Conservation (phyloP, 352 stramenopile species). For the Globisporangium iwayamae region DNA sequence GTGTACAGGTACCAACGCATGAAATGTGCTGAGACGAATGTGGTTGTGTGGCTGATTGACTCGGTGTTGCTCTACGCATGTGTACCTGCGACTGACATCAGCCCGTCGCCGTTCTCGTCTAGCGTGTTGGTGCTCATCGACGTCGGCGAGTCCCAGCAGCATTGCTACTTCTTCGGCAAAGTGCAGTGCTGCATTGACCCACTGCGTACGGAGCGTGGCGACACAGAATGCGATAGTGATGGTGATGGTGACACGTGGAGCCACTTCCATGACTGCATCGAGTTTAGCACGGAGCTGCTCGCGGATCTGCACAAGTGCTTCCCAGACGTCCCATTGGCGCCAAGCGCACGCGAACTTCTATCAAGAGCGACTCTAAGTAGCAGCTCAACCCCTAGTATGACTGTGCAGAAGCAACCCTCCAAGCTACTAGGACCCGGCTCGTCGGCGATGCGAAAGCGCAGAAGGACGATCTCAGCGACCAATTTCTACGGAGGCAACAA, state of each 20-base stretch:
- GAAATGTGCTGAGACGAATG: neutral
- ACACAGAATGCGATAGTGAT: neutral
- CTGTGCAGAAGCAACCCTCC: neutral
- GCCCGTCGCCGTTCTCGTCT: slow-evolving; percentile 51
- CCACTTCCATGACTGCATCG: slow-evolving; percentile 23
- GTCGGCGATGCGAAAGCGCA: slow-evolving; percentile 5
- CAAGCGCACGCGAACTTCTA: slow-evolving; percentile 35
- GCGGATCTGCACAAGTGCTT: slow-evolving; percentile 40
- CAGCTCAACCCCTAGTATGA: neutral
- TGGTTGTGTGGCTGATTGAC: neutral
- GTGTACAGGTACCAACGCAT: slow-evolving; percentile 29
- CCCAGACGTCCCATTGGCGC: slow-evolving; percentile 39
- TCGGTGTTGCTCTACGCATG: neutral
- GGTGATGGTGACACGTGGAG: neutral
- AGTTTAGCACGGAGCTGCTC: slow-evolving; percentile 34
- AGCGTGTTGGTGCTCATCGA: slow-evolving; percentile 52
- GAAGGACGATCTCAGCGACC: slow-evolving; percentile 10
- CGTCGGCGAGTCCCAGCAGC: slow-evolving; percentile 27
- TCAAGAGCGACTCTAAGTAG: slow-evolving; percentile 5
- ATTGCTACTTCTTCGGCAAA: slow-evolving; percentile 53
- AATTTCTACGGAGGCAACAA: slow-evolving; percentile 13
- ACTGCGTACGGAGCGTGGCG: neutral
- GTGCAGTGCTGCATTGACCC: slow-evolving; percentile 12
- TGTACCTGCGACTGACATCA: slow-evolving; percentile 7
- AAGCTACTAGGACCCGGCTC: neutral